phyloP scores from a whole-genome alignment of 78 protist species.

The Dictyostelium firmibasis region DNA sequence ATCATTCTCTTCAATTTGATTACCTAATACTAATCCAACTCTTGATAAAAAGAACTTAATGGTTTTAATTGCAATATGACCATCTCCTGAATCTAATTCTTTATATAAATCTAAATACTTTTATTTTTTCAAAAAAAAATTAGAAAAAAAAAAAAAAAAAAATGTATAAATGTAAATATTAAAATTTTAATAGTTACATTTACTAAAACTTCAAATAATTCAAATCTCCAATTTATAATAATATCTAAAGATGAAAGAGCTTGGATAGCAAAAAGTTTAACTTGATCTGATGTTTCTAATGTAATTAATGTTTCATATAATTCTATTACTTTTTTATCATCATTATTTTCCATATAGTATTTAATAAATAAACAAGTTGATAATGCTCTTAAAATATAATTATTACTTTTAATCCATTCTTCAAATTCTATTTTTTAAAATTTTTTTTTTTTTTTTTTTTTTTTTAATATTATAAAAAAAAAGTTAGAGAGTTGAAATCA shows the following conservation, averaged over 20 bases:
- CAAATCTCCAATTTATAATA: neutral
- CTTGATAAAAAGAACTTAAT: conserved; percentile 11
- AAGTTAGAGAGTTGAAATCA: neutral
- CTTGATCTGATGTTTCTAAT: neutral
- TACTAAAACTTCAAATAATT: neutral
- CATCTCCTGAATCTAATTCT: neutral
- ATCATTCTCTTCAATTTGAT: neutral
- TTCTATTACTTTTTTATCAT: neutral
- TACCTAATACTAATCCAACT: neutral
- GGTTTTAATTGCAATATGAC: conserved; percentile 14
- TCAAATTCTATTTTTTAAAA: neutral
- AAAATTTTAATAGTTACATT: neutral
- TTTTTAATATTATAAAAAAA: too few relatives aligned
- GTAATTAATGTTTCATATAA: neutral
- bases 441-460: neutral
- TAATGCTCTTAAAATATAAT: neutral
- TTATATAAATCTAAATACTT: conserved; percentile 12
- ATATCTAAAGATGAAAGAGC: neutral
- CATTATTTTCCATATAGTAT: neutral
- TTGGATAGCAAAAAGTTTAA: neutral
- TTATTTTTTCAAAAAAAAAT: neutral
- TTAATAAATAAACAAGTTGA: neutral
- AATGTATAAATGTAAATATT: neutral
- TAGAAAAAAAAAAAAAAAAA: neutral
- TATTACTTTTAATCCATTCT: neutral